phyloP scores from a whole-genome alignment of 768 basidiomycete genomes.

The Phaffia australis region DNA sequence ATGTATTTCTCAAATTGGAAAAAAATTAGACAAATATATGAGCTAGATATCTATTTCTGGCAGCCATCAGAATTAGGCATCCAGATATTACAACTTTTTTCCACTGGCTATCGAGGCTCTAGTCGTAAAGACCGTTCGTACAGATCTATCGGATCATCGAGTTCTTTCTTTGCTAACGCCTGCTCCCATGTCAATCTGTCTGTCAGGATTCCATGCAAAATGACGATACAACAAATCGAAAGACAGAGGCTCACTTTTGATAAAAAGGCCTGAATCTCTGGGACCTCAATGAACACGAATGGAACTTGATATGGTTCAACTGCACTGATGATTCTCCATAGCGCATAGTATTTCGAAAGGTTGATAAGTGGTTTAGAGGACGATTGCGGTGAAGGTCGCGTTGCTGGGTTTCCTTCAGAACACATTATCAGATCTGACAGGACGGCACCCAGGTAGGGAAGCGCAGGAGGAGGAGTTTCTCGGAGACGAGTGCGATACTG shows the following conservation, averaged over 20 bases:
- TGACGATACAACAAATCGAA: too few species aligned
- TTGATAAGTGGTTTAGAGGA: slow-evolving; percentile 74
- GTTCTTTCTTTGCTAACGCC: too few species aligned
- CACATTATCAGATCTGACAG: slow-evolving; percentile 81
- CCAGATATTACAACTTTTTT: too few species aligned
- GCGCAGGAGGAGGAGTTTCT: slow-evolving; percentile 78
- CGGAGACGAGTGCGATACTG: slow-evolving; percentile 71
- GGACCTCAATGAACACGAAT: slow-evolving; percentile 76
- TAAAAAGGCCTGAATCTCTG: slow-evolving; percentile 58
- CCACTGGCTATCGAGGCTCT: too few species aligned
- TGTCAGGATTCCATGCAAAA: too few species aligned
- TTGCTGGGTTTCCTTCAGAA: slow-evolving; percentile 81
- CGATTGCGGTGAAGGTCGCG: slow-evolving; percentile 64
- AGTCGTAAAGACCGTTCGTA: too few species aligned
- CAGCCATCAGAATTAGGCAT: too few species aligned
- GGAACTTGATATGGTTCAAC: slow-evolving; percentile 53
- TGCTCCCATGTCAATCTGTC: too few species aligned
- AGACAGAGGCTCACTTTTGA: slow-evolving; percentile 21
- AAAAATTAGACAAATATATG: too few species aligned
- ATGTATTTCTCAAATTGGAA: too few species aligned
- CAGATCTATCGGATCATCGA: too few species aligned
- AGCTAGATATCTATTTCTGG: too few species aligned
- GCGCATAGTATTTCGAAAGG: slow-evolving; percentile 90
- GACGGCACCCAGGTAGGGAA: slow-evolving; percentile 79
- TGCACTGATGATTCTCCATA: slow-evolving; percentile 76